phyloP scores from a whole-genome alignment of 179 eudicot species.

The Corrigiola litoralis region DNA sequence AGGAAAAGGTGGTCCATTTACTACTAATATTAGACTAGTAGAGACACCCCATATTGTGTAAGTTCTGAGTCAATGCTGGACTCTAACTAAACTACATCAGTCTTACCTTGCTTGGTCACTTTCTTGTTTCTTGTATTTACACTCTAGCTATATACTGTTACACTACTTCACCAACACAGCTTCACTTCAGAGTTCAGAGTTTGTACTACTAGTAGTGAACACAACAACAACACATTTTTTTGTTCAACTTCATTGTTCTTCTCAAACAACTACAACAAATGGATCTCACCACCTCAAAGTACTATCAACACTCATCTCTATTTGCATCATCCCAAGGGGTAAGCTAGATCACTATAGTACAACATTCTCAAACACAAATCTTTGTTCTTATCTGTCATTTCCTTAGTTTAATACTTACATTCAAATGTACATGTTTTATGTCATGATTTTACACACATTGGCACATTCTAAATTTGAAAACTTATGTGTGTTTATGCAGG shows the following conservation, averaged over 20 bases:
- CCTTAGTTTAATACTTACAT: neutral
- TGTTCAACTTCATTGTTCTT: neutral
- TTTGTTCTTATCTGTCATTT: neutral
- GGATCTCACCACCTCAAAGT: conserved; percentile 49
- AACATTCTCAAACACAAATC: neutral
- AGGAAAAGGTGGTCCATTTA: conserved; percentile 18
- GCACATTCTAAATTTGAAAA: neutral
- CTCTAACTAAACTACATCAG: conserved; percentile 3
- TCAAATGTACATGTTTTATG: neutral
- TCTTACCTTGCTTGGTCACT: conserved; percentile 24
- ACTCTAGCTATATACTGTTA: conserved; percentile 6
- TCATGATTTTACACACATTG: conserved; percentile 6
- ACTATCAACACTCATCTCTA: conserved; percentile 39
- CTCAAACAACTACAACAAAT: conserved; percentile 16
- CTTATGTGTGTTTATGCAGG: conserved; percentile 25
- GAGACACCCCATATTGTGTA: neutral
- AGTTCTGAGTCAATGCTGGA: neutral
- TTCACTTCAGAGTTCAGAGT: neutral
- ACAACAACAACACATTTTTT: neutral
- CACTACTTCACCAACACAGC: conserved; percentile 7
- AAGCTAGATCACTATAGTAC: no score
- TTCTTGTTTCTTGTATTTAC: neutral
- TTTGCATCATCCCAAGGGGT: conserved; percentile 17
- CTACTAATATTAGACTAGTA: neutral
- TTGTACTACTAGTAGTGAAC: neutral